These are phyloP conservation scores for Cocos nucifera DNA, from an alignment of 176 grass and related monocot species.

Conservation along the genomic window DNA sequence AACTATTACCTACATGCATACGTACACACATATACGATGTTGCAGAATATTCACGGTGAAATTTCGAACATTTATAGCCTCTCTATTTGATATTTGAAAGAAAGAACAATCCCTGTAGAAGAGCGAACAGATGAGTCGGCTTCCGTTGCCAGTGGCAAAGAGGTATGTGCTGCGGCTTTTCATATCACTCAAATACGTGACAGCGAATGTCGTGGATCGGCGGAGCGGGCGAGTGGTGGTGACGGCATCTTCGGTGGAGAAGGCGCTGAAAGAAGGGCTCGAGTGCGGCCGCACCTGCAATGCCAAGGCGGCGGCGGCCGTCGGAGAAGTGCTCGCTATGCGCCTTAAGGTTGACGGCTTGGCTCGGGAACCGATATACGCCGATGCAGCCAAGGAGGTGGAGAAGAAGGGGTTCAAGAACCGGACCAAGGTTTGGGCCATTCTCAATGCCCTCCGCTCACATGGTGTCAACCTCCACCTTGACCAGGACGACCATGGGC, in stretches of 20 bases:
- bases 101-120: not conserved
- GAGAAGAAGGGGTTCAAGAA: constrained; percentile 91
- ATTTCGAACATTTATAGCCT: too few species aligned
- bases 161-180: constrained; percentile 85
- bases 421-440: constrained; percentile 66
- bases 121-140: not conserved
- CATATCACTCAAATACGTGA: constrained; percentile 95
- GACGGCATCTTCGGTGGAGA: constrained; percentile 77
- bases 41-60: too few species aligned
- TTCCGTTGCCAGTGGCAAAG: constrained; percentile 37
- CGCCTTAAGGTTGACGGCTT: constrained; percentile 79
- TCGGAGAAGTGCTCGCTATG: constrained; percentile 81
- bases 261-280: constrained; percentile 48
- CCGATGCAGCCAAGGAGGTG: constrained; percentile 54
- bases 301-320: constrained; percentile 66
- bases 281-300: constrained; percentile 78
- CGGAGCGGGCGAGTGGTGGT: constrained; percentile 54
- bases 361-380: constrained; percentile 55
- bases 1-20: too few species aligned
- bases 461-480: constrained; percentile 56
- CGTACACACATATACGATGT: too few species aligned
- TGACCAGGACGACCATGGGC: constrained; percentile 28
- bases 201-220: constrained; percentile 88
- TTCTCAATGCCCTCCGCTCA: constrained; percentile 53
- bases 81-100: too few species aligned